Conservation (phyloP, 306 rosid genomes). For the Lagenaria siceraria region DNA sequence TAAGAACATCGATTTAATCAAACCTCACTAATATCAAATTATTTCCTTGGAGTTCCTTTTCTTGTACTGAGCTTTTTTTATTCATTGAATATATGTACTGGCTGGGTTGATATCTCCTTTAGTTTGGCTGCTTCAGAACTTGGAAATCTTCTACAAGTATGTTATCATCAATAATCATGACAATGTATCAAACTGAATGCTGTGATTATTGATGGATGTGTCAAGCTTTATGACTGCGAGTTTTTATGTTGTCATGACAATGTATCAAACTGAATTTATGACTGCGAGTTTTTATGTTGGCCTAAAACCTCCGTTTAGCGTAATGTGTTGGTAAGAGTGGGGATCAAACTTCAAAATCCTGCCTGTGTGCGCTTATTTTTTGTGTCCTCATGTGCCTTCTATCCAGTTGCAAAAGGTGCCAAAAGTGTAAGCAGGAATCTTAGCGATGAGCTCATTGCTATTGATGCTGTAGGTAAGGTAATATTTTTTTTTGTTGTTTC, state of each 20-base stretch:
- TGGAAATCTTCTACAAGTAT: neutral
- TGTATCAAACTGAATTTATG: neutral
- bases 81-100: neutral
- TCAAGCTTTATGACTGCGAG: neutral
- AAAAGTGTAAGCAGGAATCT: neutral
- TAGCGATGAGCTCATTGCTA: neutral
- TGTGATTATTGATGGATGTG: neutral
- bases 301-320: neutral
- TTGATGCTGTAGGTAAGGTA: constrained; percentile 5
- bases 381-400: neutral
- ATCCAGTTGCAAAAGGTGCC: neutral
- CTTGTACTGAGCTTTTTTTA: neutral
- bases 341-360: neutral
- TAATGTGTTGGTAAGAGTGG: neutral
- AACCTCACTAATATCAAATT: neutral
- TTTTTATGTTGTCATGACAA: neutral
- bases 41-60: neutral
- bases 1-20: neutral
- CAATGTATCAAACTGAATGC: neutral
- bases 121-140: neutral
- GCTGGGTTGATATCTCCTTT: neutral
- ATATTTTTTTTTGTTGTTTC: neutral
- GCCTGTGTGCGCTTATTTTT: neutral
- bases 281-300: neutral
- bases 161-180: neutral